Evolutionary conservation across 768 basidiomycete genomes (phyloP), one percentile per base, ranked within the genome.

Genomic region (Leccinum subgranulosum): DNA sequence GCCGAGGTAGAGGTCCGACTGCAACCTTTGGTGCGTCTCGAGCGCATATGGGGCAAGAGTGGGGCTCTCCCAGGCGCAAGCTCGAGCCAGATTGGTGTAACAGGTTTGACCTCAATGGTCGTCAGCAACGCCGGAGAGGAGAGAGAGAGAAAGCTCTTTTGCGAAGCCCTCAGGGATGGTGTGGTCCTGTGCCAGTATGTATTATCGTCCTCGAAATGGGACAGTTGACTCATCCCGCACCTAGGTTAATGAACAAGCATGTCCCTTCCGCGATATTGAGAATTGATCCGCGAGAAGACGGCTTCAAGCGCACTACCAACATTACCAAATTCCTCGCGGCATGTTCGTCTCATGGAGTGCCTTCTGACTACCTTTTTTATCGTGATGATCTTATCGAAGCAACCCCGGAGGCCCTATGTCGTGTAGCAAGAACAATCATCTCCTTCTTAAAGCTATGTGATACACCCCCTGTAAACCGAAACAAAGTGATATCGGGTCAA

Each of bases 101-200:
- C 73, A 34, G 67, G 70, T 23, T 58, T 71, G 57, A 63, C 64
- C 41, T 69, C 74, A 15, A 70, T 67, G 43, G 76, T 79, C 21
- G 59, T 78, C 17, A 77, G 79, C 62, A 74, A 76, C 23, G 75
- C 78, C 28, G 86, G 86, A 34, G 91, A 90, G 73, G 91, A 92
- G 61, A 78, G 86, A 65, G 90, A 94, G 72, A 76, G 87, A 60
- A 79, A 78, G 53, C 70, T 83, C 31, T 96, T 94, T 65, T 77
- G 79, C 33, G 90, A 94, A 54, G 85, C 89, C 0, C 69, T 95
- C 55, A 75, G 84, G 64, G 94, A 96, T 74, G 94, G 94, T 1
- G 88, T 86, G 70, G 82, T 95, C 21, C 79, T 96, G 23, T 94
- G 94, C 84, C 87, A 91, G 94, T 95, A 67, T 76, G 93, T 85